Evolutionary conservation across 441 rosid species (phyloP), one percentile per base, ranked within the genome.

Genomic region (Dalechampia spathulata): DNA sequence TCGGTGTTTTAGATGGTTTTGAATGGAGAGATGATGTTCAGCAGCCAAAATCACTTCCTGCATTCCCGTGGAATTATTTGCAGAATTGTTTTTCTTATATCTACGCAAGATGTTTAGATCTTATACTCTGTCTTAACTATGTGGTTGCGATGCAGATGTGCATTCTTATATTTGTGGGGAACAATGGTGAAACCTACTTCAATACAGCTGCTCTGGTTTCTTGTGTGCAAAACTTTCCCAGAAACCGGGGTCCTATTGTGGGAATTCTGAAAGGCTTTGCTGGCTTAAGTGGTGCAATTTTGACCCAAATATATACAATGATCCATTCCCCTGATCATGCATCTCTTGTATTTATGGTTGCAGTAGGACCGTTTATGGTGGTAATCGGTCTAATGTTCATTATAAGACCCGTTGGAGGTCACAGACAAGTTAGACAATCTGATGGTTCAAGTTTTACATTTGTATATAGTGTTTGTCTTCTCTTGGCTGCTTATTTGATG

Each of bases 191-290:
- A 68, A 93, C 99, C 65, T 87, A 90, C 85, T 87, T 83, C 87
- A 93, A 93, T 39, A 87, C 97, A 7, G 95, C 71, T 22, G 74
- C 96, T 64, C 65, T 93, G 64, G 97, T 93, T 60, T 90, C 99
- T 55, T 83, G 95, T 28, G 99, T 93, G 57, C 93, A 83, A 49
- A 93, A 93, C 80, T 93, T 90, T 63, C 99, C 97, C 1, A 93
- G 83, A 70, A 90, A 95, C 63, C 61, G 99, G 36, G 99, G 97
- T 70, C 97, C 96, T 11, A 86, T 90, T 62, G 99, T 93, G 27
- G 97, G 97, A 60, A 87, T 93, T 54, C 83, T 90, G 72, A 93
- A 93, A 68, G 99, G 97, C 21, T 90, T 90, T 71, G 95, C 97
- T n/a, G 99, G 99, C 14, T 73, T 90, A 49, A 80, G 96, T n/a